Evolutionary conservation across 768 basidiomycete genomes (phyloP).

Genomic region (Leccinum rimulosum): DNA sequence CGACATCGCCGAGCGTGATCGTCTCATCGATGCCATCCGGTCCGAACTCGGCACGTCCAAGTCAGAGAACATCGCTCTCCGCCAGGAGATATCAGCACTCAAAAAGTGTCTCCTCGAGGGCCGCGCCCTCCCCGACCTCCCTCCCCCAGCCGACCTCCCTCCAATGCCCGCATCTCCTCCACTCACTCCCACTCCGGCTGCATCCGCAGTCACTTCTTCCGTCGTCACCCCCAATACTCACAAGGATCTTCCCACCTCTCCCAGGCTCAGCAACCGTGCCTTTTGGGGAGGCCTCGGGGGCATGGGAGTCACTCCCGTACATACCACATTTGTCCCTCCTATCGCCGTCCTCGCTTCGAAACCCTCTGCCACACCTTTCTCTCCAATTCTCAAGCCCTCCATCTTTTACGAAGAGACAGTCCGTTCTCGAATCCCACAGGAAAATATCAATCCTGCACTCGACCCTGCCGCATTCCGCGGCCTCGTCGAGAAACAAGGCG

Average conservation of each 20-base stretch:
- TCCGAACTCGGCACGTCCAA: conserved; percentile 76
- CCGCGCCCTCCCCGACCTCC: conserved; percentile 47
- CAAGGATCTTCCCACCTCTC: conserved; percentile 72
- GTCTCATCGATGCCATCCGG: conserved; percentile 83
- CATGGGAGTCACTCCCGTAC: conserved; percentile 79
- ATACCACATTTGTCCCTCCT: conserved; percentile 80
- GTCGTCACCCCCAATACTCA: conserved; percentile 67
- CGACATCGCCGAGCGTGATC: conserved; percentile 90
- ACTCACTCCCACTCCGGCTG: conserved; percentile 14
- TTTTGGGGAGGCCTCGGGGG: conserved; percentile 85
- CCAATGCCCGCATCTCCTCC: conserved; percentile 44
- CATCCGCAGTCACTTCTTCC: conserved; percentile 19
- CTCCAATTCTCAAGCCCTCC: conserved; percentile 28
- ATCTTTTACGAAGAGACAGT: conserved; percentile 32
- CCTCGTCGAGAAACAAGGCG: conserved; percentile 31
- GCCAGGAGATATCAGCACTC: conserved; percentile 71
- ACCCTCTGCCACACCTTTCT: conserved; percentile 13
- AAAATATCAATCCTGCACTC: conserved; percentile 29
- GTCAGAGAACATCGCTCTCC: conserved; percentile 80
- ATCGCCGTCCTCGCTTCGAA: conserved; percentile 36
- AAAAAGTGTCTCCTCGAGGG: conserved; percentile 75
- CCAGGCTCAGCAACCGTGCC: conserved; percentile 45
- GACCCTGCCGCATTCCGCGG: conserved; percentile 13
- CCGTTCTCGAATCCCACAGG: conserved; percentile 21
- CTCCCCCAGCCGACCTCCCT: conserved; percentile 43